Evolutionary conservation across 2,329 filamentous ascomycete genomes (phyloP), one percentile per base, ranked within the genome.

Genomic region (Xylaria sp.): DNA sequence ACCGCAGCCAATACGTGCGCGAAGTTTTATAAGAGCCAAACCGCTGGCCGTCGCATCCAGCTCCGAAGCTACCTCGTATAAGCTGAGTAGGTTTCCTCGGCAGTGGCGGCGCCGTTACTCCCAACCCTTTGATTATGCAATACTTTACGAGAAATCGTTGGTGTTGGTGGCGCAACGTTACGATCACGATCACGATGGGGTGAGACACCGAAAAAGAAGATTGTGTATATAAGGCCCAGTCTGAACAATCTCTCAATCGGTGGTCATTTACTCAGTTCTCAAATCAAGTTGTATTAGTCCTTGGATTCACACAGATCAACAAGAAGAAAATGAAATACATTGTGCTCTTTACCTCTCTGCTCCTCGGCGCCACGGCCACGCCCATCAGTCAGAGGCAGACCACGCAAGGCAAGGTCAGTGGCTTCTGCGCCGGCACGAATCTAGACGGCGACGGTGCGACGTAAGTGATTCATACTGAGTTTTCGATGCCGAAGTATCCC

Each of bases 261-360:
- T 21, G n/a, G 13, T 8, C 33, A 21, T 27, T 8, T 17, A 33
- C 11, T 5, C n/a, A 46, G 29, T 21, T 46, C 21, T 41, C 51
- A 27, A 6, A 46, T 29, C n/a, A 49, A 57, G 13, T 35, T 4
- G 0, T 15, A 43, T 43, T n/a, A 17, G 29, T n/a, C 19, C 8
- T 6, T 19, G 6, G 29, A 48, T 27, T 17, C 3, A n/a, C 9
- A 23, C 5, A 41, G 13, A 44, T 21, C 7, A 37, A 48, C 37
- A 25, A 49, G 19, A 21, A n/a, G 17, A 53, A 58, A 40, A 72
- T 71, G 68, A 71, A 68, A 64, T 60, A 54, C 43, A 17, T 69
- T 51, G 47, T 61, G 6, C 21, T 63, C 27, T 19, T 71, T 23
- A 54, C 66, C n/a, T 61, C 69, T 23, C 51, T 70, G 49, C 61